phyloP scores from a whole-genome alignment of 805 yeast genomes.

The Martiniozyma abietophila region DNA sequence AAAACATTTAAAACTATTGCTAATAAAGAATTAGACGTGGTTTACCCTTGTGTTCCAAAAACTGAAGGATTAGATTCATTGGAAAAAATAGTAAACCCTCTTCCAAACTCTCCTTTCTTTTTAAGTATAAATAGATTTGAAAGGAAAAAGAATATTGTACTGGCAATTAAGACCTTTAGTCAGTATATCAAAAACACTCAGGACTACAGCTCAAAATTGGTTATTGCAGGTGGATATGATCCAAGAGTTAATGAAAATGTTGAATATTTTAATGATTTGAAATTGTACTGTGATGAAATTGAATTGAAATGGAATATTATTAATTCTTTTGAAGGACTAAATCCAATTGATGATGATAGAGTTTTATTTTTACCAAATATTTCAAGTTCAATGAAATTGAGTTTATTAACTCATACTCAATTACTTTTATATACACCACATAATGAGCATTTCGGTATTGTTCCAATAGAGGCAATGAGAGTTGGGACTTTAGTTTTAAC shows the following conservation, averaged over 20 bases:
- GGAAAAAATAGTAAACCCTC: constrained; percentile 28
- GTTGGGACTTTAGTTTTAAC: constrained; percentile 79
- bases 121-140: constrained; percentile 86
- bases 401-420: constrained; percentile 47
- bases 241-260: constrained; percentile 65
- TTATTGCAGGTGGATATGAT: constrained; percentile 92
- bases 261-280: constrained; percentile 55
- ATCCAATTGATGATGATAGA: constrained; percentile 3
- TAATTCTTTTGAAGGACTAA: not conserved
- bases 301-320: constrained; percentile 3
- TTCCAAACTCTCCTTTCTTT: constrained; percentile 34
- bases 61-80: constrained; percentile 14
- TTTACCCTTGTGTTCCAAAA: constrained; percentile 73
- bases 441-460: constrained; percentile 94
- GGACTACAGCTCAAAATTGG: constrained; percentile 35
- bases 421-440: constrained; percentile 81
- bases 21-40: constrained; percentile 40
- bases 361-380: constrained; percentile 68
- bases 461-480: constrained; percentile 92
- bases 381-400: constrained; percentile 52
- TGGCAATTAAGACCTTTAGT: constrained; percentile 68
- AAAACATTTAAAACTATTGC: constrained; percentile 44
- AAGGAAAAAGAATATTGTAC: constrained; percentile 67
- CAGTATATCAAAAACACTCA: constrained; percentile 28
- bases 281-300: constrained; percentile 32